A percentile compares a stretch with the other conserved stretches of the same genome.
phyloP scores from a whole-genome alignment of 2,329 filamentous ascomycete genomes.

The Alternaria triticina region DNA sequence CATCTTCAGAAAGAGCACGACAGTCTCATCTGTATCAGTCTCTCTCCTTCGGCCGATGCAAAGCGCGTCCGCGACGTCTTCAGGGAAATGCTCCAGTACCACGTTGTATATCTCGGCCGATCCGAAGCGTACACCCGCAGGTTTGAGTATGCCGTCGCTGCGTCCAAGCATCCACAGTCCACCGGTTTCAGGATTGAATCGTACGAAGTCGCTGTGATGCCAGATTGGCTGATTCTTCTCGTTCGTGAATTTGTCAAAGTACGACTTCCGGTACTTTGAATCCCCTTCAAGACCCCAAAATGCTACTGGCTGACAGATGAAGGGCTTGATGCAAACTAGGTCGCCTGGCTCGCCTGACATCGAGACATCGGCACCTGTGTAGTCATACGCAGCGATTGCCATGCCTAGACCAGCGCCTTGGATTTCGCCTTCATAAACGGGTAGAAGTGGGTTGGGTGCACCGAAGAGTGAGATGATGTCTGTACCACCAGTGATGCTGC shows the following conservation, averaged over 20 bases:
- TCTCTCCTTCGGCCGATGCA: constrained; percentile 80
- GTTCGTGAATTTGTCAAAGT: constrained; percentile 81
- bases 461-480: constrained; percentile 97
- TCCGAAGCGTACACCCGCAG: constrained; percentile 88
- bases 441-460: constrained; percentile 68
- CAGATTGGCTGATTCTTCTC: constrained; percentile 62
- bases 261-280: constrained; percentile 79
- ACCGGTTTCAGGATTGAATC: constrained; percentile 72
- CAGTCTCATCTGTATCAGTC: constrained; percentile 80
- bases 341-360: constrained; percentile 77
- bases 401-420: constrained; percentile 59
- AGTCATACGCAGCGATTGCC: constrained; percentile 58
- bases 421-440: constrained; percentile 59
- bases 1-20: constrained; percentile 88
- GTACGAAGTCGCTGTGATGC: constrained; percentile 95
- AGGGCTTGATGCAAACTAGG: constrained; percentile 83
- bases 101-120: constrained; percentile 96
- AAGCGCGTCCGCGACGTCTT: constrained; percentile 81
- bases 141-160: constrained; percentile 92
- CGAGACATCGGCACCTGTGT: constrained; percentile 64
- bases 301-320: constrained; percentile 87
- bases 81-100: constrained; percentile 80
- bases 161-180: constrained; percentile 90
- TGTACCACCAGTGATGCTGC: constrained; percentile 92
- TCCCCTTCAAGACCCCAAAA: constrained; percentile 81